These are phyloP conservation scores for Amylostereum areolatum DNA, from an alignment of 1,284 basidiomycete genomes.

Conservation along the genomic window DNA sequence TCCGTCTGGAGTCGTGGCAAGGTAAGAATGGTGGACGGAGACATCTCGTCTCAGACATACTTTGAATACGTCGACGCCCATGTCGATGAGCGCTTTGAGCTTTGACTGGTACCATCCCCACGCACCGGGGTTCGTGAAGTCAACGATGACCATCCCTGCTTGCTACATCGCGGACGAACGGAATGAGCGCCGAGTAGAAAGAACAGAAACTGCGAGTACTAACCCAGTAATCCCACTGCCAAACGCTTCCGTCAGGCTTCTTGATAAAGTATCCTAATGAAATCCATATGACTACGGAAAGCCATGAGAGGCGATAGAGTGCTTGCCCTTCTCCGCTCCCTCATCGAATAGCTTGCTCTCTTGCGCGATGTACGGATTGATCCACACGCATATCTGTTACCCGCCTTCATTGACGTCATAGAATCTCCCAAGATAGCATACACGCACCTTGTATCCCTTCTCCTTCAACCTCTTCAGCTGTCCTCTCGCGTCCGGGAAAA, in stretches of 20 bases:
- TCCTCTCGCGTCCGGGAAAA: slow-evolving; percentile 65
- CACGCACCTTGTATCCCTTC: slow-evolving; percentile 66
- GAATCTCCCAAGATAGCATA: no score
- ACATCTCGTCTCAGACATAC: slow-evolving; percentile 23
- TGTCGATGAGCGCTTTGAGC: slow-evolving; percentile 55
- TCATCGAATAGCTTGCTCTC: slow-evolving; percentile 66
- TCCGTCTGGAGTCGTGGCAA: slow-evolving; percentile 31
- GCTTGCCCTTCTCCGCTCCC: slow-evolving; percentile 37
- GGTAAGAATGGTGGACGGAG: background rate
- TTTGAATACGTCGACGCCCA: slow-evolving; percentile 71
- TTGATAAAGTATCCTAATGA: slow-evolving; percentile 60
- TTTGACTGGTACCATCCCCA: slow-evolving; percentile 62
- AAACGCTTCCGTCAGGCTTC: slow-evolving; percentile 59
- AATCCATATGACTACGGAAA: no score
- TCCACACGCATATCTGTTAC: slow-evolving; percentile 21
- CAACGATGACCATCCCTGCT: slow-evolving; percentile 62
- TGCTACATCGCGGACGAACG: slow-evolving; percentile 68
- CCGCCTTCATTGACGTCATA: background rate
- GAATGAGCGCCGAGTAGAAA: background rate
- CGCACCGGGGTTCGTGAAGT: slow-evolving; percentile 66
- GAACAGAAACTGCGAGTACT: background rate
- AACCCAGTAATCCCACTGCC: slow-evolving; percentile 47
- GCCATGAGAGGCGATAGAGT: no score
- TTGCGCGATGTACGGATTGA: slow-evolving; percentile 68
- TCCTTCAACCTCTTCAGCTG: slow-evolving; percentile 64